Evolutionary conservation across 345 rosid species (phyloP).

Genomic region (Microthlaspi erraticum): DNA sequence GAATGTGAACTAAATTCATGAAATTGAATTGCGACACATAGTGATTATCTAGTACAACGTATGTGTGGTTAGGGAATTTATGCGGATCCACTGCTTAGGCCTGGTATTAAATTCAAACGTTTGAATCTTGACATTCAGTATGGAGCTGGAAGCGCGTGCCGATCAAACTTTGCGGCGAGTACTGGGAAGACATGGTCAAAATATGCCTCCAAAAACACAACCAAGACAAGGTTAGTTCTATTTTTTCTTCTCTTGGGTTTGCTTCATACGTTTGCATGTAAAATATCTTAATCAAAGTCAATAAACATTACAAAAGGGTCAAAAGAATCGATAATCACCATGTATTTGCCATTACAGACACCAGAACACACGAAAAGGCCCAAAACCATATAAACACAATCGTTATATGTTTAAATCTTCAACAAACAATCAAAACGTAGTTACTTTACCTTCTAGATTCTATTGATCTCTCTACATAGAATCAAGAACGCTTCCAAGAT

Average conservation of each 20-base stretch:
- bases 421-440: background rate
- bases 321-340: background rate
- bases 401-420: background rate
- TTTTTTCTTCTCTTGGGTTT: background rate
- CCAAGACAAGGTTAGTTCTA: constrained; percentile 1
- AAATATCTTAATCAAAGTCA: background rate
- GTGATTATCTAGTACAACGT: no score
- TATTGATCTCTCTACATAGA: background rate
- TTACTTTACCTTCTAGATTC: background rate
- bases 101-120: no score
- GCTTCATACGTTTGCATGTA: no score
- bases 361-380: background rate
- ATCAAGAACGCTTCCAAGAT: constrained; percentile 25
- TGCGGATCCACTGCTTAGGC: no score
- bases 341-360: background rate
- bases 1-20: no score
- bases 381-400: constrained; percentile 3
- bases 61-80: no score
- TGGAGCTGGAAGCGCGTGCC: no score
- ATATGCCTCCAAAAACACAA: background rate
- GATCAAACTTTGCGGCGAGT: no score
- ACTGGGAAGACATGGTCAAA: no score
- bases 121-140: no score
- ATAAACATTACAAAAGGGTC: background rate
- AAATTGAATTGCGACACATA: no score